Evolutionary conservation across 2,329 filamentous ascomycete genomes (phyloP).

Genomic region (Helicocarpus griseus): DNA sequence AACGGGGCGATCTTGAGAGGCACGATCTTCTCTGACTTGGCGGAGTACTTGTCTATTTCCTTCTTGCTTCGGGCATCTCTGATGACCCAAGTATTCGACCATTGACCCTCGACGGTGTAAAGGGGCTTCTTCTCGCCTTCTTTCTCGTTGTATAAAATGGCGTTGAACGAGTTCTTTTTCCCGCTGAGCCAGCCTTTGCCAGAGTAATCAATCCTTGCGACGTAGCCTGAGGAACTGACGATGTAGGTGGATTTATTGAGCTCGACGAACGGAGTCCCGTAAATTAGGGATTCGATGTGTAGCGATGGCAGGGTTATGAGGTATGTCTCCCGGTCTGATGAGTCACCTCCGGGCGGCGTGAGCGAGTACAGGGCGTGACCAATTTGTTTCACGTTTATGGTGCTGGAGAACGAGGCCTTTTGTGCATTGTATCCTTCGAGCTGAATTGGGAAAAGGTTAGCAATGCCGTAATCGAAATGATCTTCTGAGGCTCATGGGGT

Average conservation of each 20-base stretch:
- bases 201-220: constrained; percentile 82
- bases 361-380: constrained; percentile 79
- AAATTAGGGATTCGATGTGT: constrained; percentile 86
- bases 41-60: constrained; percentile 52
- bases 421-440: constrained; percentile 85
- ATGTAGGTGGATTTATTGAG: constrained; percentile 80
- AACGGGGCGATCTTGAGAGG: constrained; percentile 62
- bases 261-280: constrained; percentile 69
- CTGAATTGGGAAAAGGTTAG: constrained; percentile 14
- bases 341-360: constrained; percentile 36
- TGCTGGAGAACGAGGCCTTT: constrained; percentile 87
- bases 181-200: constrained; percentile 91
- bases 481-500: neutral
- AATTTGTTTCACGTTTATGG: constrained; percentile 90
- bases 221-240: constrained; percentile 74
- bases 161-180: constrained; percentile 86
- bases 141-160: constrained; percentile 59
- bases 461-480: neutral
- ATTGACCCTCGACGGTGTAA: constrained; percentile 77
- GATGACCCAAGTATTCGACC: constrained; percentile 75
- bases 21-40: constrained; percentile 49
- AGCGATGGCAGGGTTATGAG: constrained; percentile 84
- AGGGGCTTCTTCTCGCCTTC: constrained; percentile 60
- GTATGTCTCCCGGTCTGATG: constrained; percentile 53
- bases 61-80: constrained; percentile 52